phyloP scores from a whole-genome alignment of 148 eudicot species.

The Camellia japonica region DNA sequence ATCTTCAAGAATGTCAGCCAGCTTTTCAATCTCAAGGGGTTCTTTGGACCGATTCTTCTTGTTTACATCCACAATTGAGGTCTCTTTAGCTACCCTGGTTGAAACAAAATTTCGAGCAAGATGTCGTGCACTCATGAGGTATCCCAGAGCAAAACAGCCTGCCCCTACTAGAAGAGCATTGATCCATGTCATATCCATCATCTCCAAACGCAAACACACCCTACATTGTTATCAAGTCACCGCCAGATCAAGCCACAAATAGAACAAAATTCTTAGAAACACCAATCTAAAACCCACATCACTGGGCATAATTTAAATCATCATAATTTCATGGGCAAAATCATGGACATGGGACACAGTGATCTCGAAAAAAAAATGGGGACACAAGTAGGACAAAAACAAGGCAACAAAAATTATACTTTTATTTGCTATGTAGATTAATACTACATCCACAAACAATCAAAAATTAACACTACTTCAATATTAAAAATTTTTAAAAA shows the following conservation, averaged over 20 bases:
- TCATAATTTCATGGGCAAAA: too few species aligned
- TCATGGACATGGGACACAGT: too few species aligned
- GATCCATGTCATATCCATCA: constrained; percentile 82
- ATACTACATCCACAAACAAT: too few species aligned
- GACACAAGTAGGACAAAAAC: too few species aligned
- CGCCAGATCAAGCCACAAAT: constrained; percentile 3
- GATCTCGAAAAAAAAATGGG: too few species aligned
- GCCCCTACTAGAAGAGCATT: constrained; percentile 84
- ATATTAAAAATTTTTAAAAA: too few species aligned
- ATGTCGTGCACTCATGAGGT: constrained; percentile 53
- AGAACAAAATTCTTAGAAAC: neutral
- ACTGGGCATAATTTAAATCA: too few species aligned
- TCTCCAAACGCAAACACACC: constrained; percentile 25
- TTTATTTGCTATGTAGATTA: too few species aligned
- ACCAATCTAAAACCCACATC: neutral
- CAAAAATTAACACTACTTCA: too few species aligned
- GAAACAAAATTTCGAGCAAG: constrained; percentile 38
- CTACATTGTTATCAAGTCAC: constrained; percentile 15
- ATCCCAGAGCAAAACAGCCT: constrained; percentile 87
- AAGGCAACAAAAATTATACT: too few species aligned
- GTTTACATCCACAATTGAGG: constrained; percentile 28
- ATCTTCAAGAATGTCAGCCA: constrained; percentile 88
- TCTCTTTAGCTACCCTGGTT: constrained; percentile 23
- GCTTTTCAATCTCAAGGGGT: constrained; percentile 78
- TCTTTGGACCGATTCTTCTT: constrained; percentile 47